Percentiles rank a stretch among this genome's conserved stretches.
Evolutionary conservation across 1,284 basidiomycete genomes (phyloP).

Genomic region (Clitocybe nebularis): DNA sequence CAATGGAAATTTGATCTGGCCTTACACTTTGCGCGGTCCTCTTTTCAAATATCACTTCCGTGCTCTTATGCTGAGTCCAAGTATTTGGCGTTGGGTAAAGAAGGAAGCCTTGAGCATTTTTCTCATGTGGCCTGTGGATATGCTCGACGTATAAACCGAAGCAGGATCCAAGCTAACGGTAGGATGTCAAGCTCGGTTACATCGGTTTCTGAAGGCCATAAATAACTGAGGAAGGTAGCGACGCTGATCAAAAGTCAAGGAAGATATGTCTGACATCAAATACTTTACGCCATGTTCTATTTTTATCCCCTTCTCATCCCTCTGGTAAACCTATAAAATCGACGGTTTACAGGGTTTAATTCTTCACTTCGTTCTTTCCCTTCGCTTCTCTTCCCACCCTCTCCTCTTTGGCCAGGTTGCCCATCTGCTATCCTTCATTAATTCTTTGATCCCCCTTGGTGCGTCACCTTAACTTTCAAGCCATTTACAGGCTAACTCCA

Average conservation of each 20-base stretch:
- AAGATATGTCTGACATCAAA: conserved; percentile 6
- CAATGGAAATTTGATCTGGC: too few species aligned
- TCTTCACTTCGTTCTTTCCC: conserved; percentile 19
- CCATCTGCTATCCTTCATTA: conserved; percentile 8
- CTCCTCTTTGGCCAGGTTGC: conserved; percentile 24
- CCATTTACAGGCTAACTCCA: conserved; percentile 3
- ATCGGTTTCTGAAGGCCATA: conserved; percentile 6
- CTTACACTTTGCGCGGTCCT: too few species aligned
- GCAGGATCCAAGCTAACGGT: too few species aligned
- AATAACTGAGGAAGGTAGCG: conserved; percentile 5
- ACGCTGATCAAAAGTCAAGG: conserved; percentile 10
- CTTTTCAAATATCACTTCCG: too few species aligned
- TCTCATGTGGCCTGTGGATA: too few species aligned
- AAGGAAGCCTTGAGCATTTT: too few species aligned
- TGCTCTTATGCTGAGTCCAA: too few species aligned
- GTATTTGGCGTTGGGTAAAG: too few species aligned
- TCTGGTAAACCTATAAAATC: conserved; percentile 6
- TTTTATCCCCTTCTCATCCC: conserved; percentile 5
- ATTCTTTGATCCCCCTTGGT: conserved; percentile 8
- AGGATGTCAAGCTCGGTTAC: too few species aligned
- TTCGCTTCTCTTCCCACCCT: conserved; percentile 17
- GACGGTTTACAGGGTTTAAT: conserved; percentile 9
- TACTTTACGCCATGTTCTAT: conserved; percentile 8
- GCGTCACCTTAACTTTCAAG: conserved; percentile 6
- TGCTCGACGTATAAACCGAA: too few species aligned